A percentile compares a stretch with the other conserved stretches of the same genome.
Evolutionary conservation across 495 filamentous ascomycete species (phyloP).

Genomic region (Talaromyces wortmannii): DNA sequence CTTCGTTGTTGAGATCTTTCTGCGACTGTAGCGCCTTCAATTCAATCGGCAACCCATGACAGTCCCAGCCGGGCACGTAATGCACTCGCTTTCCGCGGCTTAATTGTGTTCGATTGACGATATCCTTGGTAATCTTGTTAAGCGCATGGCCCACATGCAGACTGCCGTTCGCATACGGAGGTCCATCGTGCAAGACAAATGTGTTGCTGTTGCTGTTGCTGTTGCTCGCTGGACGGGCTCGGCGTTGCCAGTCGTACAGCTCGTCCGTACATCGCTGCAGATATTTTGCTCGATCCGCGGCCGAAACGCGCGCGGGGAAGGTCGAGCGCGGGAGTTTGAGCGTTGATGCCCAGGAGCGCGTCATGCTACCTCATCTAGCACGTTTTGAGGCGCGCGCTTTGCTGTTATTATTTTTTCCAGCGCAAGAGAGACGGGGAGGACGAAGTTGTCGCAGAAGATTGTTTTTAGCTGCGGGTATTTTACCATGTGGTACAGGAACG

Average conservation of each 20-base stretch:
- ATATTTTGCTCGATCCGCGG: conserved; percentile 52
- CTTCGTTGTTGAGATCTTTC: conserved; percentile 15
- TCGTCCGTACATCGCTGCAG: conserved; percentile 76
- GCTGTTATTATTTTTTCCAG: background rate
- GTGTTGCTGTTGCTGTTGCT: conserved; percentile 25
- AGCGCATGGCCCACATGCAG: conserved; percentile 95
- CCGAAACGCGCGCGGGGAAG: conserved; percentile 47
- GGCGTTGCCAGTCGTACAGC: conserved; percentile 80
- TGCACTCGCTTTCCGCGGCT: conserved; percentile 67
- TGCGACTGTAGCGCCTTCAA: conserved; percentile 78
- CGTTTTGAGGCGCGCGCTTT: background rate
- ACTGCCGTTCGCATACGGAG: conserved; percentile 93
- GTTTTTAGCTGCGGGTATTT: background rate
- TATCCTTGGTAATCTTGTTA: conserved; percentile 96
- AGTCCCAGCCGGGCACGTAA: conserved; percentile 98
- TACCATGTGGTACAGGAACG: background rate
- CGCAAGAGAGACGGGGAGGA: background rate
- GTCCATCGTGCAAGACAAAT: conserved; percentile 91
- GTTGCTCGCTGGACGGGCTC: conserved; percentile 47
- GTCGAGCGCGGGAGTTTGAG: conserved; percentile 52
- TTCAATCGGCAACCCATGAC: conserved; percentile 96
- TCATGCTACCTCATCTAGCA: conserved; percentile 11
- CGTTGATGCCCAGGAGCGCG: conserved; percentile 52
- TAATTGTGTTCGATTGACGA: conserved; percentile 75
- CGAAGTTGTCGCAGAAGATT: background rate